Evolutionary conservation across 2,329 filamentous ascomycete species (phyloP).

Genomic region (Aspergillus sp.): DNA sequence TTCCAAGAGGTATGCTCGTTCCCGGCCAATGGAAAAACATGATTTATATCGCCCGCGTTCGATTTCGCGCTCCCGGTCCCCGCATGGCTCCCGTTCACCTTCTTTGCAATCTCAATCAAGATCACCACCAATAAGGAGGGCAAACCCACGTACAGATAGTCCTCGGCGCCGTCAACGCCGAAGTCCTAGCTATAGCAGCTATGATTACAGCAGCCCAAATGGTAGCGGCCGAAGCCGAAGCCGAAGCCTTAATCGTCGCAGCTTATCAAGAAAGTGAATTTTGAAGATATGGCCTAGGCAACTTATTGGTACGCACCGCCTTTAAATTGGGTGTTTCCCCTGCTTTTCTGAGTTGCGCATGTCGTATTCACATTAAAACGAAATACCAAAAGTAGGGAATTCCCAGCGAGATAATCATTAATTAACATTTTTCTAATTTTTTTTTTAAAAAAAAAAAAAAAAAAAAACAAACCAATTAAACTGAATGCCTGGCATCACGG

Average conservation of each 20-base stretch:
- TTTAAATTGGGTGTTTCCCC: too few relatives aligned
- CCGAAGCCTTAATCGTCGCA: conserved; percentile 38
- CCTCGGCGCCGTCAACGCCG: conserved; percentile 44
- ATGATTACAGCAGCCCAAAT: conserved; percentile 55
- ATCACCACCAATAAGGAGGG: conserved; percentile 36
- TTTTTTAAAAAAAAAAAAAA: conserved; percentile 3
- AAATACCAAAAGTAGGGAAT: too few relatives aligned
- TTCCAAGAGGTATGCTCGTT: conserved; percentile 31
- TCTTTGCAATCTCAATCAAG: conserved; percentile 37
- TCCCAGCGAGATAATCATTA: too few relatives aligned
- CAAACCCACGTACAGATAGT: conserved; percentile 28
- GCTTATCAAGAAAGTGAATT: too few relatives aligned
- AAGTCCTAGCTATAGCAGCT: conserved; percentile 60
- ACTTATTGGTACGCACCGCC: too few relatives aligned
- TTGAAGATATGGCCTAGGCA: too few relatives aligned
- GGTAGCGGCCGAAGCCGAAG: conserved; percentile 43
- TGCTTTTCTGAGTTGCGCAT: too few relatives aligned
- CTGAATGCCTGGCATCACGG: neutral
- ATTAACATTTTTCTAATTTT: neutral
- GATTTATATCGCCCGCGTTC: conserved; percentile 59
- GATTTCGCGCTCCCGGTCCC: conserved; percentile 44
- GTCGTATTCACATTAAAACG: too few relatives aligned
- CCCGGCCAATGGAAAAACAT: conserved; percentile 44
- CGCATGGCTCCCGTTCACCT: conserved; percentile 31
- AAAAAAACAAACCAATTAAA: neutral